Percentiles rank a stretch among this genome's conserved stretches.
Evolutionary conservation across 768 basidiomycete species (phyloP).

Genomic region (Fomitopsis serialis): DNA sequence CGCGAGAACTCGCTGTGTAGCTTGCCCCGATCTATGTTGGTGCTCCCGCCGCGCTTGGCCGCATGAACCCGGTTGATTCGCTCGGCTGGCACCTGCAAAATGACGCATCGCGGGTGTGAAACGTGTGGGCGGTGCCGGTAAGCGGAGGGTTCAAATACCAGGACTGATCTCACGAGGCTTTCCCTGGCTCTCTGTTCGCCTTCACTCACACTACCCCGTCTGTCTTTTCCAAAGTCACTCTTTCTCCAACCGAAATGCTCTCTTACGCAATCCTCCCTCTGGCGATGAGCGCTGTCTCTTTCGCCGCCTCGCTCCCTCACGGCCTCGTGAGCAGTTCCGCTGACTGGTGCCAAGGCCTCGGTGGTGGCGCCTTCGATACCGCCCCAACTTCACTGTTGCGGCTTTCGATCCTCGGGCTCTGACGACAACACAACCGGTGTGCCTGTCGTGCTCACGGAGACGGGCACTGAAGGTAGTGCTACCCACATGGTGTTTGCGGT

Average conservation of each 20-base stretch:
- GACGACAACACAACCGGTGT: constrained; percentile 38
- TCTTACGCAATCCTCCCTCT: not conserved
- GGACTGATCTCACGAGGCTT: no score
- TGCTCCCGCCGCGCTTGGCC: no score
- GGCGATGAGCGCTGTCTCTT: not conserved
- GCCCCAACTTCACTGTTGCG: constrained; percentile 40
- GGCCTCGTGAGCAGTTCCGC: not conserved
- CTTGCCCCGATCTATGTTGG: no score
- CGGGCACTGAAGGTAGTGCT: constrained; percentile 20
- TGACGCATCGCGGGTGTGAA: no score
- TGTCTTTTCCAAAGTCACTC: not conserved
- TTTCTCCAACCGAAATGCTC: not conserved
- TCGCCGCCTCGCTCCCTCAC: not conserved
- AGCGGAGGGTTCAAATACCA: no score
- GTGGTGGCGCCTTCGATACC: constrained; percentile 9
- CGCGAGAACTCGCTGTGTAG: no score
- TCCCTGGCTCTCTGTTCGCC: not conserved
- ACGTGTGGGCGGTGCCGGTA: no score
- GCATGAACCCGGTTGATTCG: no score
- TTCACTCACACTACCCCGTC: not conserved
- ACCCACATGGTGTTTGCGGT: constrained; percentile 40
- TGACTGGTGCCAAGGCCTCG: constrained; percentile 6
- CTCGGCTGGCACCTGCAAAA: no score
- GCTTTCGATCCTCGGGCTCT: constrained; percentile 33
- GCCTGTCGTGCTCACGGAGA: constrained; percentile 38